phyloP scores from a whole-genome alignment of 305 asterid species.

The Fraxinus baroniana region DNA sequence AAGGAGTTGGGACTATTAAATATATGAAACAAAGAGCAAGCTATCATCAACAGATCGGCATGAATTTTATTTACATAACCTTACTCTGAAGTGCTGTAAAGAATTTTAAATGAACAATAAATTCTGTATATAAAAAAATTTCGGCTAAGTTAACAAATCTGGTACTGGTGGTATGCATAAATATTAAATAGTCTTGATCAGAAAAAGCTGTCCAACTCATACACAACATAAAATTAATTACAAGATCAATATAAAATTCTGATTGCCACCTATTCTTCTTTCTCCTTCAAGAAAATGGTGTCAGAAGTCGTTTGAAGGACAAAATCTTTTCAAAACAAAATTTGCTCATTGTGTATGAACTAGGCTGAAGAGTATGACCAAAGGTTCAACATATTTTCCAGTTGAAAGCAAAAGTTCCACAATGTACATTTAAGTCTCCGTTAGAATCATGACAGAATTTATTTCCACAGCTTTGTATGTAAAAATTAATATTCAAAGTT shows the following conservation, averaged over 20 bases:
- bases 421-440: not conserved
- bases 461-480: not conserved
- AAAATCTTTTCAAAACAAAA: not conserved
- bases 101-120: not conserved
- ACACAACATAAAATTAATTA: not conserved
- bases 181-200: not conserved
- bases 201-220: not conserved
- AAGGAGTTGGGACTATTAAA: not conserved
- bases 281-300: not conserved
- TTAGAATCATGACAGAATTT: not conserved
- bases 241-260: not conserved
- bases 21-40: not conserved
- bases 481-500: not conserved
- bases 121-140: not conserved
- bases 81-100: not conserved
- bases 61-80: not conserved
- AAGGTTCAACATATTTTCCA: not conserved
- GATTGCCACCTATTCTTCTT: not conserved
- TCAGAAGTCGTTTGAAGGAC: not conserved
- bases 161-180: not conserved
- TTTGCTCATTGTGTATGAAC: not conserved
- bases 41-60: not conserved
- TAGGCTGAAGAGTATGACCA: not conserved
- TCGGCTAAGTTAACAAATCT: not conserved
- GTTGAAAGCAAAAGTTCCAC: not conserved